Base-by-base conservation (phyloP, 306 rosid species). In the Glycine tomentella region DNA sequence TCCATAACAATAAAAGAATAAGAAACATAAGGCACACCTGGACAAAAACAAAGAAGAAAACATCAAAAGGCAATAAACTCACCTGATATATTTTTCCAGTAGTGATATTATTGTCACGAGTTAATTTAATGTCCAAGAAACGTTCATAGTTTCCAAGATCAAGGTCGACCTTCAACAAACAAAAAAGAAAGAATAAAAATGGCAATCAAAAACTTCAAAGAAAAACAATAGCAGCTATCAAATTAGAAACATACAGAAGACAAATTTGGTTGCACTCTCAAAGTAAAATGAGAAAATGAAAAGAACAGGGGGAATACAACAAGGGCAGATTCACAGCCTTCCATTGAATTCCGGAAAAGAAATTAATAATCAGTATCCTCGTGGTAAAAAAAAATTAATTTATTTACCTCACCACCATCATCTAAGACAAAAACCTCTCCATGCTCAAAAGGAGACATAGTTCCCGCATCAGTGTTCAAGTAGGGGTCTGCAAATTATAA, bases 1-100 rank as follows among this genome's bases (percentile, higher is more conserved):
- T 57, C 31, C 67, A 82, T 49, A 76, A 16, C 16, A 7, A 66
- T 9, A 14, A 82, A 51, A 31, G 5, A 69, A 50, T 61, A 48
- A 72, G 67, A 79, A 65, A 71, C 33, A 53, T 69, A 6, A 34
- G 58, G 49, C 64, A 68, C 0, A 42, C n/a, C 50, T 68, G 69
- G 58, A 45, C 1, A 57, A 46, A 84, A 71, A 45, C 9, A 71
- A 69, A 50, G 59, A 25, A 11, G 36, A 61, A 34, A 31, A 46
- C 36, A 79, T 69, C 33, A 62, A 63, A 72, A 69, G 69, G 46
- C 40, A 7, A 51, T 74, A 40, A 74, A 74, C 11, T 76, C 17
- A 93, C 97, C 97, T 91, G 97, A 85, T 84, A 93, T 75, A 93
- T 93, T 87, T 93, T 93, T 64, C 98, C 98, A 3, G 98, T 93